Base-by-base conservation (phyloP, 306 rosid genomes). In the Quercus robur region DNA sequence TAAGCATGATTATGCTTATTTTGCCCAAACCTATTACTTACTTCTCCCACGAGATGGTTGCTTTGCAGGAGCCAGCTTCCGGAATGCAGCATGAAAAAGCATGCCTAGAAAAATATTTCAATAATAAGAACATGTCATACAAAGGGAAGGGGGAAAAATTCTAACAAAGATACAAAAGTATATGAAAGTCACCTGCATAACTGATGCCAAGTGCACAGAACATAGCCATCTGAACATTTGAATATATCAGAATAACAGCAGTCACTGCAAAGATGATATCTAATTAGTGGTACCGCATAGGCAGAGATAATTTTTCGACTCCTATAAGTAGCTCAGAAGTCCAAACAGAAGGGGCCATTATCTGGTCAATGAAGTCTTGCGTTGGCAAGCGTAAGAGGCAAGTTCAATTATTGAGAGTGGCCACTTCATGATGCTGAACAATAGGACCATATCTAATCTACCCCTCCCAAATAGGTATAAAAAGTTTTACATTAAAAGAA, bases 171-270 rank as follows among this genome's bases (percentile, higher is more conserved):
- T n/a, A 18, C 51, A 31, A 19, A 68, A 7, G 26, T 33, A 51
- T 30, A 54, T 21, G 64, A 73, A 28, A 75, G 44, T 85, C 74
- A 93, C 99, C 91, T 63, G 90, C 81, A 84, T 95, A 95, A 81
- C 94, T 87, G 80, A 93, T 78, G 56, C 84, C 67, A 62, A 95
- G 71, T 28, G 98, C 96, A 73, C 85, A 95, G 81, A 93, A 88
- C 74, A 95, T 88, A 78, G 98, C 98, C 93, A 87, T 86, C 82
- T 93, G 99, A 86, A 93, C 94, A 72, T 91, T 89, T 56, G 90
- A 91, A 79, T 55, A 85, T 21, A 93, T 77, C 81, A 95, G 84
- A 82, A 91, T 86, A 63, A 91, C 85, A 18, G 87, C 94, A 21
- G 94, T 83, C 17, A 79, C 99, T 95, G 94, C 94, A 90, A 81